Conservation (phyloP, 257 asterid genomes). For the Osmanthus fragrans region DNA sequence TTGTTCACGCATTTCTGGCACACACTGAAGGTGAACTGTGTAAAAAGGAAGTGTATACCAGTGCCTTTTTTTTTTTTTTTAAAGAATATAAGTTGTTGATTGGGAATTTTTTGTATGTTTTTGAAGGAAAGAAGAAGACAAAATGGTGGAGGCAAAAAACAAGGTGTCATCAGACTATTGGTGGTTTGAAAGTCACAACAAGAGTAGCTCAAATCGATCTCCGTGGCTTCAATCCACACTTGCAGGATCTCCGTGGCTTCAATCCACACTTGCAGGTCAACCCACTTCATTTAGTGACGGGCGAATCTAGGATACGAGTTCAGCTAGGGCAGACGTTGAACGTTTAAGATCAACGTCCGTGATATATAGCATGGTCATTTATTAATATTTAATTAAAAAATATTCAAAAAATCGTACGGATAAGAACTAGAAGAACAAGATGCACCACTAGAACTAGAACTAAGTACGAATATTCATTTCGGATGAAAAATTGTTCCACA, state of each 20-base stretch:
- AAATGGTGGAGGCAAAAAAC: slow-evolving; percentile 46
- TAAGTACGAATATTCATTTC: too few species aligned
- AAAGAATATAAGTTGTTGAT: background rate
- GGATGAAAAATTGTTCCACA: too few species aligned
- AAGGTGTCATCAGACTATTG: slow-evolving; percentile 62
- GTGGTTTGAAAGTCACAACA: slow-evolving; percentile 76
- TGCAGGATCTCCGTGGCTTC: slow-evolving; percentile 90
- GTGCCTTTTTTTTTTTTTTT: background rate
- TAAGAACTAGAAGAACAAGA: too few species aligned
- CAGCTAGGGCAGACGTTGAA: too few species aligned
- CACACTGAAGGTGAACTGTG: background rate
- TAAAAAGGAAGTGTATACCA: background rate
- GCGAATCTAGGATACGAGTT: too few species aligned
- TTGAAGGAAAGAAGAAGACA: slow-evolving; percentile 35
- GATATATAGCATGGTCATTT: too few species aligned
- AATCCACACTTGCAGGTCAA: slow-evolving; percentile 71
- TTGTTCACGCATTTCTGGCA: background rate
- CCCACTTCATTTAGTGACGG: too few species aligned
- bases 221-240: slow-evolving; percentile 88
- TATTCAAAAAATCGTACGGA: too few species aligned
- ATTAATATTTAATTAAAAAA: too few species aligned
- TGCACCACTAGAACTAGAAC: too few species aligned
- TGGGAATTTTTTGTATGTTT: background rate
- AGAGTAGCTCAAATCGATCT: slow-evolving; percentile 46
- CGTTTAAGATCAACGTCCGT: too few species aligned